Evolutionary conservation across 495 filamentous ascomycete genomes (phyloP), one percentile per base, ranked within the genome.

Genomic region (Penicillium ucsense): DNA sequence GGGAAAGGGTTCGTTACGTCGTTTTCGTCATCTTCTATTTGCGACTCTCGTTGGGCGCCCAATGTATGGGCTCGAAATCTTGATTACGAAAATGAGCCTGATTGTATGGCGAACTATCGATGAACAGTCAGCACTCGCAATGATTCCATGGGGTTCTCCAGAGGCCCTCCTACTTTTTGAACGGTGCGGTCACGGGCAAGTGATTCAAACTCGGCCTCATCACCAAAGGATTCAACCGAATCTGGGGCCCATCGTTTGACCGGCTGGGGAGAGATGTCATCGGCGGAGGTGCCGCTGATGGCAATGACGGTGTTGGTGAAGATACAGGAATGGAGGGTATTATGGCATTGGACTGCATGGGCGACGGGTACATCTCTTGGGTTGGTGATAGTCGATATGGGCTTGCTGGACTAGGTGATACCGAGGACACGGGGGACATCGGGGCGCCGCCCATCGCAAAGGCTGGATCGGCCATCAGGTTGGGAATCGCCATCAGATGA

Each of bases 21-120:
- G 60, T 61, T 62, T 61, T 36, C 62, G 59, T 38, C 57, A 63
- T 12, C 41, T 35, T 10, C 6, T 35, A 35, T 35, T 10, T 43
- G 41, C 41, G 41, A 20, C 20, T 43, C 4, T 72, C 67, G 46
- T 54, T 57, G 9, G 70, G 70, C 44, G 64, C 67, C 59, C 62
- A 74, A 48, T 72, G 69, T 27, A 74, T 74, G 5, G 88, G 88
- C 53, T 90, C 86, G 53, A 94, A 94, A 55, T 91, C 83, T 45
- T 82, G 74, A 56, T 89, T 91, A 52, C 84, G 82, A 65, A 85
- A 91, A 65, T 94, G 88, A 3, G 85, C 85, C 41, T 81, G 80
- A 54, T 90, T 90, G 65, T 86, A 90, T 28, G 87, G 83, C 28
- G 71, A 75, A 52, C 78, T 83, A 48, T 72, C 28, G 30, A 71